Base-by-base conservation (phyloP, 441 rosid species). In the Cnidoscolus chayamansa region DNA sequence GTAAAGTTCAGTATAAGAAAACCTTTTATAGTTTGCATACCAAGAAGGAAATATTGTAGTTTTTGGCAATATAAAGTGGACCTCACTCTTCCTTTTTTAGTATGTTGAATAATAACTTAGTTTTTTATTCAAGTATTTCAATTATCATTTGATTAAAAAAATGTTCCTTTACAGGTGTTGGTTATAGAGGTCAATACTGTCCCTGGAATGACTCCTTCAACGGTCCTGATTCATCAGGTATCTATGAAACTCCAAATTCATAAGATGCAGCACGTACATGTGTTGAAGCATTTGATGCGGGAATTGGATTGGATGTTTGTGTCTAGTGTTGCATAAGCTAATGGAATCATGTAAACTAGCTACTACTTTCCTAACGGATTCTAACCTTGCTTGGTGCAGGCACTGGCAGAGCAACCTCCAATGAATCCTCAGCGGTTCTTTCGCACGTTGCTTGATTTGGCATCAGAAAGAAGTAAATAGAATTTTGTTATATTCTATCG, bases 161-260 rank as follows among this genome's bases (percentile, higher is more conserved):
- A 10, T 45, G 47, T 15, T 61, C 55, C 30, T 48, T 40, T 56
- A 73, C 89, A 92, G 97, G 91, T 94, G 55, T 59, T 92, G 79
- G 78, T 92, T 50, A 94, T 94, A 63, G 99, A 94, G 83, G 97
- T 88, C 67, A 92, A 92, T 74, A 92, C 97, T 16, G 94, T 94
- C 45, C 99, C 96, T 0, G 99, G 99, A 81, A 94, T 92, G 74
- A 89, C 97, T 75, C 97, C 97, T 47, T 94, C 99, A 49, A 94
- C 97, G 6, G 97, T 94, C 65, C 75, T 92, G 82, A 90, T 94
- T 81, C 99, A 92, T 79, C 97, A 90, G 97, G 99, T 94, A 79
- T 72, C 10, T 49, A 57, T 69, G 47, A 51, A 1, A 61, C 66
- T 43, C 37, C 5, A 20, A 56, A 65, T 67, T 40, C 8, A 45